Base-by-base conservation (phyloP, 208 protist genomes). In the Trypanosoma avium region DNA sequence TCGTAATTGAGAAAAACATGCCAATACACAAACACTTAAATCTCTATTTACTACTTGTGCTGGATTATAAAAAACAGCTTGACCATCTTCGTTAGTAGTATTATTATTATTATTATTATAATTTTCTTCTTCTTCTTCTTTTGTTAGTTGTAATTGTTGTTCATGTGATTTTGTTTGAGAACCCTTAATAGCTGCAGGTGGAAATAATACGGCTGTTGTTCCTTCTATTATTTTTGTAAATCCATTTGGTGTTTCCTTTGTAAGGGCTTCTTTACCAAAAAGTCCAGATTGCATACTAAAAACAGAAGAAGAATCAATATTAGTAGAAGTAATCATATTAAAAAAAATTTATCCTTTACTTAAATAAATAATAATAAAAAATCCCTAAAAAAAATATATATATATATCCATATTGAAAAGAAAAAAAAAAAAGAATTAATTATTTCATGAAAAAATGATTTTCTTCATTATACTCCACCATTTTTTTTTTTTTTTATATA, bases 31-130 rank as follows among this genome's bases (percentile, higher is more conserved):
- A 26, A 98, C 92, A 57, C 97, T 99, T 38, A 99, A 58, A 75
- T 99, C 98, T 19, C 98, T 84, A 71, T 99, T 99, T 17, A 99
- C 96, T 21, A 98, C 94, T 69, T 99, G 97, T 15, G 96, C 97
- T 1, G 93, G 95, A 70, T 99, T 99, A 85, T 99, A 99, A 70
- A 99, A 99, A 21, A 98, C 96, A 3, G 94, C 77, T 65, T 95
- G 92, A 30, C 74, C 81, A 22, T 86, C 79, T 12, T 65, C 54
- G 2, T 57, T 65, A 21, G 13, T 47, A 30, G 36, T 26, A 13
- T 32, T 52, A 4, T 58, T 42, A 32, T 47, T 6, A 9, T 29
- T 22, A 17, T 35, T 30, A 45, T 26, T 19, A n/a, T 22, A 24
- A 10, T 22, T 47, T 22, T n/a, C 13, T 9, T 49, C 6, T 9